Evolutionary conservation across 106 monocot genomes (phyloP).

Genomic region (Dioscorea dumetorum): DNA sequence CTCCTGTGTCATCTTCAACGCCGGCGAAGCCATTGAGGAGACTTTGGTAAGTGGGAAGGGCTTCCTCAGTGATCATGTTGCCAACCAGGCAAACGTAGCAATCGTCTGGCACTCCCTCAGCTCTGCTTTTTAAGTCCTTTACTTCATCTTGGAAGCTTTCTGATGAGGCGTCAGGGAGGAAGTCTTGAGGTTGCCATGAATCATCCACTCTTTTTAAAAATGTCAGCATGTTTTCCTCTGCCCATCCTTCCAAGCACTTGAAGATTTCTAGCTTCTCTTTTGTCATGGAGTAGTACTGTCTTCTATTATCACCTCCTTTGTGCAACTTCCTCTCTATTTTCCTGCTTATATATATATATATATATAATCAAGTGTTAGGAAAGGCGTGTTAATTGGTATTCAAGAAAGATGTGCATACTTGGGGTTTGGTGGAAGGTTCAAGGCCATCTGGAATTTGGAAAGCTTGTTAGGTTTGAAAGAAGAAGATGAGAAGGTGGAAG

Average conservation of each 20-base stretch:
- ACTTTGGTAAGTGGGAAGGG: slow-evolving; percentile 4
- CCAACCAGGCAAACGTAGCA: slow-evolving; percentile 5
- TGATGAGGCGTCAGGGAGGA: slow-evolving; percentile 2
- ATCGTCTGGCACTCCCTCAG: slow-evolving; percentile 1
- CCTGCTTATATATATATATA: too few relatives aligned
- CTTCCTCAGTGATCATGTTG: slow-evolving; percentile 13
- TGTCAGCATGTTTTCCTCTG: neutral
- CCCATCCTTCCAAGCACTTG: slow-evolving; percentile 3
- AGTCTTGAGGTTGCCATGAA: slow-evolving; percentile 10
- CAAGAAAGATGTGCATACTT: too few relatives aligned
- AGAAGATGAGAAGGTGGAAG: too few relatives aligned
- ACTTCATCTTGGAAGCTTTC: neutral
- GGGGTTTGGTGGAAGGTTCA: too few relatives aligned
- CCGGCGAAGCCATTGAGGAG: slow-evolving; percentile 3
- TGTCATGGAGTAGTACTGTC: too few relatives aligned
- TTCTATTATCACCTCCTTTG: too few relatives aligned
- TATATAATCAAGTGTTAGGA: too few relatives aligned
- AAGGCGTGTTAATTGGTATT: too few relatives aligned
- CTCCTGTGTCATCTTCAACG: slow-evolving; percentile 4
- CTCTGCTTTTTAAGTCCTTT: too few relatives aligned
- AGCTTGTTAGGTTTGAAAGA: too few relatives aligned
- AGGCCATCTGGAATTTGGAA: too few relatives aligned
- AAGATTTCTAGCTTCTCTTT: slow-evolving; percentile 1
- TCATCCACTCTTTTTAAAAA: slow-evolving; percentile 3
- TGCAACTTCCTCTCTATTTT: too few relatives aligned